Evolutionary conservation across 2,329 filamentous ascomycete species (phyloP).

Genomic region (Penicillium griseofulvum): DNA sequence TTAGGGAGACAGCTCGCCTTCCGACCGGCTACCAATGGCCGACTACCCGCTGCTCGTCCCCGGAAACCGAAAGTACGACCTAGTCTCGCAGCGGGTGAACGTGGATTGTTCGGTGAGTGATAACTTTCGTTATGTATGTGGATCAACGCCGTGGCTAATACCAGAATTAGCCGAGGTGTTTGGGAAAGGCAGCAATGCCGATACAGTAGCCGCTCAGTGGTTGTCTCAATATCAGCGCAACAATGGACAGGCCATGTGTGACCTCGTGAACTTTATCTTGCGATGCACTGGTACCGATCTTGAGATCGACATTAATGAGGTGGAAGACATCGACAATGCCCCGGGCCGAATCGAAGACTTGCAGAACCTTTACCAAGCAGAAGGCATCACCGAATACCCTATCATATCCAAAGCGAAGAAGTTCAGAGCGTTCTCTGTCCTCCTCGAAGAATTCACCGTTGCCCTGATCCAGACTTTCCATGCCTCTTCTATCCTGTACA

Average conservation of each 20-base stretch:
- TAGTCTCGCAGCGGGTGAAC: slow-evolving; percentile 52
- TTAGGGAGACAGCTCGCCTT: slow-evolving; percentile 52
- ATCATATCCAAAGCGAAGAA: slow-evolving; percentile 78
- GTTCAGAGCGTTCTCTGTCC: slow-evolving; percentile 72
- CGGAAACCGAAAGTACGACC: slow-evolving; percentile 53
- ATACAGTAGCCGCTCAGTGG: slow-evolving; percentile 59
- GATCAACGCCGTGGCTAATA: slow-evolving; percentile 24
- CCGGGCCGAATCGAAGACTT: slow-evolving; percentile 75
- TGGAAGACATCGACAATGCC: slow-evolving; percentile 84
- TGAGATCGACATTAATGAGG: slow-evolving; percentile 75
- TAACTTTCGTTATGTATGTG: background rate
- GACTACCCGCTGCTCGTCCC: slow-evolving; percentile 45
- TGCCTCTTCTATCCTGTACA: slow-evolving; percentile 77
- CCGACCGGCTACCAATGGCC: slow-evolving; percentile 49
- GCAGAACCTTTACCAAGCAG: slow-evolving; percentile 81
- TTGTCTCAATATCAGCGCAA: slow-evolving; percentile 55
- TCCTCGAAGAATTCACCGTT: slow-evolving; percentile 75
- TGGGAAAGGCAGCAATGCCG: slow-evolving; percentile 52
- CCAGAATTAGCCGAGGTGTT: slow-evolving; percentile 56
- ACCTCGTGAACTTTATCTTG: slow-evolving; percentile 62
- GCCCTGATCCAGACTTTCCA: slow-evolving; percentile 75
- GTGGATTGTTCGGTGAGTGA: slow-evolving; percentile 56
- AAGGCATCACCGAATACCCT: slow-evolving; percentile 86
- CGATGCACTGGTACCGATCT: slow-evolving; percentile 75
- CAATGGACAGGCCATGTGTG: slow-evolving; percentile 54